A percentile compares a stretch with the other conserved stretches of the same genome.
These are phyloP conservation scores for Pythium dissimile DNA, from an alignment of 352 stramenopile genomes.

Conservation along the genomic window DNA sequence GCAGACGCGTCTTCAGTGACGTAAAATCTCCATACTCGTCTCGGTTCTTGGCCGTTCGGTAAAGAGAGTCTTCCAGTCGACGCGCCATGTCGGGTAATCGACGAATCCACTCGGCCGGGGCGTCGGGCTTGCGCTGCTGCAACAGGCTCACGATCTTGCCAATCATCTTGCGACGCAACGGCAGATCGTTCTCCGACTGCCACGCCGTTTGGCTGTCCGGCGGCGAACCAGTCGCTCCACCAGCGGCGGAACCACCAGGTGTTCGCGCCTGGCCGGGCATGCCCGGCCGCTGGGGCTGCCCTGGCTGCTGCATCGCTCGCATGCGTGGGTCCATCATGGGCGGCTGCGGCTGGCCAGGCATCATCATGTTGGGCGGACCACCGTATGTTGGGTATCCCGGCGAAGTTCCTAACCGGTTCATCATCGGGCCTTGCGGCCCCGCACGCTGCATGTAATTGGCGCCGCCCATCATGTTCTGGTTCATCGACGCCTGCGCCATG, in stretches of 20 bases:
- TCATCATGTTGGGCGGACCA: constrained; percentile 59
- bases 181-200: constrained; percentile 86
- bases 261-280: constrained; percentile 47
- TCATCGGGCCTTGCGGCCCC: constrained; percentile 45
- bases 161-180: constrained; percentile 87
- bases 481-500: constrained; percentile 71
- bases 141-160: constrained; percentile 95
- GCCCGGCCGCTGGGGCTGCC: constrained; percentile 28
- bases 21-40: constrained; percentile 96
- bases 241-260: constrained; percentile 31
- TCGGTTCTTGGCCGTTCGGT: constrained; percentile 89
- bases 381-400: constrained; percentile 55
- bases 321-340: constrained; percentile 39
- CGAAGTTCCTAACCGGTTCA: constrained; percentile 41
- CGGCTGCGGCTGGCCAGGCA: constrained; percentile 36
- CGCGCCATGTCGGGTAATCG: constrained; percentile 98
- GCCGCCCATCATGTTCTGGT: constrained; percentile 55
- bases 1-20: constrained; percentile 95
- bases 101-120: constrained; percentile 95
- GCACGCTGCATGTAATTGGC: constrained; percentile 62
- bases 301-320: constrained; percentile 34
- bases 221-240: constrained; percentile 8
- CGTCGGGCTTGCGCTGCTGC: constrained; percentile 96
- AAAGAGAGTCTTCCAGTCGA: constrained; percentile 96
- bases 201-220: constrained; percentile 62